Conservation (phyloP, 345 rosid species). For the Noccaea caerulescens region DNA sequence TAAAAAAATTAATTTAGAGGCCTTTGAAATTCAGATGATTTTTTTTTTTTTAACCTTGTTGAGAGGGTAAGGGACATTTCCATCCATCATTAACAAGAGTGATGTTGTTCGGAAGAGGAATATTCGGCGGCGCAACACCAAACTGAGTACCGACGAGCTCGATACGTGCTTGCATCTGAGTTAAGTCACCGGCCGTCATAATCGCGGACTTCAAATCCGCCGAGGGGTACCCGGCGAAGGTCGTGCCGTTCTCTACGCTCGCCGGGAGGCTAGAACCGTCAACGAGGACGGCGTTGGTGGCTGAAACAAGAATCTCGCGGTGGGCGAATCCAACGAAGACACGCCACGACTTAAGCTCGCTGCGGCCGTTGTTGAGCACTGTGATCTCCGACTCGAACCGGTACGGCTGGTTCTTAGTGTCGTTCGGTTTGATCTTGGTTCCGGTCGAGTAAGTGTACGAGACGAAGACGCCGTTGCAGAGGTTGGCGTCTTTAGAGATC, state of each 20-base stretch:
- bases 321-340: slow-evolving; percentile 71
- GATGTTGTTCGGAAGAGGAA: slow-evolving; percentile 73
- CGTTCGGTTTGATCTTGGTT: slow-evolving; percentile 59
- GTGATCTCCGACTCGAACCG: slow-evolving; percentile 79
- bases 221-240: slow-evolving; percentile 73
- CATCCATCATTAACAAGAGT: slow-evolving; percentile 83
- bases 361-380: slow-evolving; percentile 70
- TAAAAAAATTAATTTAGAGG: neutral
- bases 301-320: slow-evolving; percentile 77
- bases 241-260: slow-evolving; percentile 77
- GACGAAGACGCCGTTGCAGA: slow-evolving; percentile 75
- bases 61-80: slow-evolving; percentile 55
- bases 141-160: slow-evolving; percentile 89
- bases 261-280: slow-evolving; percentile 78
- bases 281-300: slow-evolving; percentile 68
- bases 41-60: slow-evolving; percentile 50
- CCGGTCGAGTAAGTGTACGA: slow-evolving; percentile 64
- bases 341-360: slow-evolving; percentile 75
- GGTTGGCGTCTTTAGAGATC: slow-evolving; percentile 50
- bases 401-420: slow-evolving; percentile 71
- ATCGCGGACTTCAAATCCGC: slow-evolving; percentile 88
- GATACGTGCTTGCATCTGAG: slow-evolving; percentile 77
- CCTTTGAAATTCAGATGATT: neutral
- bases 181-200: slow-evolving; percentile 85
- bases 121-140: slow-evolving; percentile 63